phyloP scores from a whole-genome alignment of 441 rosid species.

The Lepidium campestre region DNA sequence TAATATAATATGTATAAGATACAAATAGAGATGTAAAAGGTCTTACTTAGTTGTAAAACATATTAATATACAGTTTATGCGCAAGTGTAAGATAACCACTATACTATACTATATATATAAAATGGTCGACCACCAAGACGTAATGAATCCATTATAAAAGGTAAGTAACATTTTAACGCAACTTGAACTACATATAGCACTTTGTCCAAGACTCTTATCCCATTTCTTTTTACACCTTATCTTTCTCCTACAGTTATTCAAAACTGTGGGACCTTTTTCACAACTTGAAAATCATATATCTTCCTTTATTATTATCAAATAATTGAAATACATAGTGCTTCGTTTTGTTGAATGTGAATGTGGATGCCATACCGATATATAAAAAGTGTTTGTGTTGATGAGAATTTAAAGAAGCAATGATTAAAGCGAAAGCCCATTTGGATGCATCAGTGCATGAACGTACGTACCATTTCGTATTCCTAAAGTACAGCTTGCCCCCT shows the following conservation, averaged over 20 bases:
- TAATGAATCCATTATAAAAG: too few relatives aligned
- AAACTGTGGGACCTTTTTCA: slow-evolving; percentile 5
- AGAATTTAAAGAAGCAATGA: slow-evolving; percentile 1
- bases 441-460: slow-evolving; percentile 9
- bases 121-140: too few relatives aligned
- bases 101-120: too few relatives aligned
- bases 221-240: slow-evolving; percentile 15
- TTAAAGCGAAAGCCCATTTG: slow-evolving; percentile 14
- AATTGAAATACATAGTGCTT: not conserved
- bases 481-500: slow-evolving; percentile 14
- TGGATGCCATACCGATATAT: slow-evolving; percentile 23
- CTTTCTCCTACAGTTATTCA: slow-evolving; percentile 9
- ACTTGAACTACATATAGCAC: not conserved
- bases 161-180: too few relatives aligned
- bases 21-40: too few relatives aligned
- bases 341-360: slow-evolving; percentile 12
- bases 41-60: too few relatives aligned
- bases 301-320: not conserved
- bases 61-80: too few relatives aligned
- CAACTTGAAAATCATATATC: not conserved
- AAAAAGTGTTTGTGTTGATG: not conserved
- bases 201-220: slow-evolving; percentile 26
- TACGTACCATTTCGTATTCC: slow-evolving; percentile 18
- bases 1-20: too few relatives aligned
- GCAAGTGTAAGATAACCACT: too few relatives aligned